phyloP scores from a whole-genome alignment of 495 filamentous ascomycete genomes.

The Penicilliopsis zonata region DNA sequence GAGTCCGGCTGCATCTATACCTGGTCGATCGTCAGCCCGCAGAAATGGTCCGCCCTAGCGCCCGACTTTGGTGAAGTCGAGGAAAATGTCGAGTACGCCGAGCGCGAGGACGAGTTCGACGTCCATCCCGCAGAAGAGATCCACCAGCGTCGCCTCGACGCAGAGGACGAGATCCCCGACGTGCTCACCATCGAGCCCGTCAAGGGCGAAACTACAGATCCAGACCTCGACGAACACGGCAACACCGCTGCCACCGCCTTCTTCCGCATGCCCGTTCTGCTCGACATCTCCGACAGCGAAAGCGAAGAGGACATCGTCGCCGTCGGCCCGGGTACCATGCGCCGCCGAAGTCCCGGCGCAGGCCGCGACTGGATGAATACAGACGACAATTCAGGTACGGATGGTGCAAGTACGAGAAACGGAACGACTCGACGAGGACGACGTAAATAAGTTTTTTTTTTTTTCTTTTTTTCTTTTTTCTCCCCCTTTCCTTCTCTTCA shows the following conservation, averaged over 20 bases:
- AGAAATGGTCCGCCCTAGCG: conserved; percentile 92
- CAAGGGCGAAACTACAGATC: conserved; percentile 46
- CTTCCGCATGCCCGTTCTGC: conserved; percentile 83
- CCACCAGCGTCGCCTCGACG: conserved; percentile 75
- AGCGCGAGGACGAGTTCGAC: conserved; percentile 95
- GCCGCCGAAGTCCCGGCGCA: conserved; percentile 57
- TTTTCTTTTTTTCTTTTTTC: conserved; percentile 1
- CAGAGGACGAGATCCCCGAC: conserved; percentile 84
- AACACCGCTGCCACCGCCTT: no score
- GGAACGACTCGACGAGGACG: conserved; percentile 11
- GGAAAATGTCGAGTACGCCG: conserved; percentile 93
- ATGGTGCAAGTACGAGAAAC: conserved; percentile 12
- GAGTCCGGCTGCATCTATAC: conserved; percentile 83
- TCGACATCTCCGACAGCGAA: conserved; percentile 65
- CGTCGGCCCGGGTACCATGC: conserved; percentile 72
- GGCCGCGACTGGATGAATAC: conserved; percentile 42
- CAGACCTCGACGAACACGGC: conserved; percentile 34
- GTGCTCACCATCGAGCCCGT: conserved; percentile 63
- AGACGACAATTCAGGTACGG: conserved; percentile 27
- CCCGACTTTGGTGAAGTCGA: conserved; percentile 97
- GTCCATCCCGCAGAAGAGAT: conserved; percentile 93
- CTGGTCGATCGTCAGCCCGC: conserved; percentile 85
- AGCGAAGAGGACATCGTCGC: conserved; percentile 83
- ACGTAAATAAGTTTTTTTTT: background rate
- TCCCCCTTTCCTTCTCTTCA: background rate